phyloP scores from a whole-genome alignment of 2,329 filamentous ascomycete genomes.

The Beauveria scarabaeidicola region DNA sequence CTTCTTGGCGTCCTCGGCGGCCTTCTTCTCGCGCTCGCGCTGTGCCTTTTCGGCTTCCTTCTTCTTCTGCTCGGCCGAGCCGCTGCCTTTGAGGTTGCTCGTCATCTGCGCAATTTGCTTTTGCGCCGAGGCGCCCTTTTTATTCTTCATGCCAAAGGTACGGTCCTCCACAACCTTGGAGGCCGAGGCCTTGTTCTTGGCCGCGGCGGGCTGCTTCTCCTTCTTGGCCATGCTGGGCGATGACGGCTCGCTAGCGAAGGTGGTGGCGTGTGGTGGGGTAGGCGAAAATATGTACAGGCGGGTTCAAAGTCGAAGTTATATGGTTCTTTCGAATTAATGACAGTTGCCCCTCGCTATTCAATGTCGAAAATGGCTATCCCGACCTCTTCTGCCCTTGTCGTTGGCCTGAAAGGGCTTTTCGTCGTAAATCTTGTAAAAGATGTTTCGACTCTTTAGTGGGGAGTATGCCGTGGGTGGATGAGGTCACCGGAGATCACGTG shows the following conservation, averaged over 20 bases:
- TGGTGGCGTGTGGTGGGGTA: slow-evolving; percentile 5
- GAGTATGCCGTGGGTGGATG: slow-evolving; percentile 17
- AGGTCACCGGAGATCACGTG: slow-evolving; percentile 21
- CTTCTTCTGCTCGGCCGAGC: slow-evolving; percentile 79
- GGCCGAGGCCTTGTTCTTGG: slow-evolving; percentile 44
- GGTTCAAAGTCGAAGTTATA: neutral
- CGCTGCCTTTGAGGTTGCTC: slow-evolving; percentile 62
- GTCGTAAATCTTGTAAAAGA: slow-evolving; percentile 13
- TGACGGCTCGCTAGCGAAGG: neutral
- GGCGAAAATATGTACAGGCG: neutral
- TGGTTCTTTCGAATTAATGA: neutral
- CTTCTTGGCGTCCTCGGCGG: slow-evolving; percentile 72
- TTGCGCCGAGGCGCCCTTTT: slow-evolving; percentile 87
- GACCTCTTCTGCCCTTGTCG: slow-evolving; percentile 1
- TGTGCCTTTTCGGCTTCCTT: slow-evolving; percentile 59
- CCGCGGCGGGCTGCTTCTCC: slow-evolving; percentile 29
- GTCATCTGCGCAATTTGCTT: slow-evolving; percentile 82
- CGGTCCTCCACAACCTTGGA: slow-evolving; percentile 76
- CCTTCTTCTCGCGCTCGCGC: slow-evolving; percentile 81
- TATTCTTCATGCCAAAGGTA: slow-evolving; percentile 99
- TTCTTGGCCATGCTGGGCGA: slow-evolving; percentile 63
- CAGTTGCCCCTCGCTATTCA: neutral
- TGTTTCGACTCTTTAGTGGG: slow-evolving; percentile 16
- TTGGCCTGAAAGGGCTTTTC: slow-evolving; percentile 3
- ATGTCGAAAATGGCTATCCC: neutral